Percentiles rank a stretch among this genome's conserved stretches.
phyloP scores from a whole-genome alignment of 1,284 basidiomycete genomes.

The Schizophyllum commune region DNA sequence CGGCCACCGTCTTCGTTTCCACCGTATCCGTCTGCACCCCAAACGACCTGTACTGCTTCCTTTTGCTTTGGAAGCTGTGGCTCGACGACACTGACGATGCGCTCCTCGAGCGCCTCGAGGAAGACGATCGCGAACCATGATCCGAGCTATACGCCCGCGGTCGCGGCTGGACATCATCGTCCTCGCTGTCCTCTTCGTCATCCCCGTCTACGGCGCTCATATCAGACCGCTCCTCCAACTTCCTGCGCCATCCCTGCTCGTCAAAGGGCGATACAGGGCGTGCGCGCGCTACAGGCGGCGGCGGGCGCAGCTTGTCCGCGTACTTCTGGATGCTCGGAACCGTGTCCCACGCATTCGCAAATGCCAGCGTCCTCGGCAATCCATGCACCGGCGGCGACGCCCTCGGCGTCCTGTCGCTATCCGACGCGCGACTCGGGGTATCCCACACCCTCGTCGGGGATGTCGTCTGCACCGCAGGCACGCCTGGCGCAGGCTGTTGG shows the following conservation, averaged over 20 bases:
- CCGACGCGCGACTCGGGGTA: slow-evolving; percentile 9
- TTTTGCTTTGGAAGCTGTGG: slow-evolving; percentile 26
- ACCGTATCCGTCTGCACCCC: slow-evolving; percentile 48
- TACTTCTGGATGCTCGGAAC: slow-evolving; percentile 75
- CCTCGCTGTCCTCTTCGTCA: slow-evolving; percentile 75
- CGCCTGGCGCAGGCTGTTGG: slow-evolving; percentile 13
- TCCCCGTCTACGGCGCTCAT: slow-evolving; percentile 74
- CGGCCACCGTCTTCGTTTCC: slow-evolving; percentile 1
- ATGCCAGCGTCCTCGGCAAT: slow-evolving; percentile 50
- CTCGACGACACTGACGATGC: slow-evolving; percentile 30
- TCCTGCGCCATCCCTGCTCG: slow-evolving; percentile 33
- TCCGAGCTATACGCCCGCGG: slow-evolving; percentile 25
- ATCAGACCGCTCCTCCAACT: slow-evolving; percentile 49
- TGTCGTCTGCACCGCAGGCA: neutral
- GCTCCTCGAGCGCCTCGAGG: slow-evolving; percentile 16
- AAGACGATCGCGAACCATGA: slow-evolving; percentile 26
- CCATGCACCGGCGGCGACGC: neutral
- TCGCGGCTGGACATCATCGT: slow-evolving; percentile 30
- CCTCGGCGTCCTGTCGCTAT: neutral
- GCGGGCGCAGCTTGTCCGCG: slow-evolving; percentile 53
- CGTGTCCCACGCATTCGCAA: slow-evolving; percentile 78
- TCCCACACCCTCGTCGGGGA: slow-evolving; percentile 5
- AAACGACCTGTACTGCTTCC: slow-evolving; percentile 47
- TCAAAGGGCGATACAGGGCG: slow-evolving; percentile 40
- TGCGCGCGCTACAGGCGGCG: slow-evolving; percentile 30